Evolutionary conservation across 1,284 basidiomycete genomes (phyloP).

Genomic region (Waitea zeae): DNA sequence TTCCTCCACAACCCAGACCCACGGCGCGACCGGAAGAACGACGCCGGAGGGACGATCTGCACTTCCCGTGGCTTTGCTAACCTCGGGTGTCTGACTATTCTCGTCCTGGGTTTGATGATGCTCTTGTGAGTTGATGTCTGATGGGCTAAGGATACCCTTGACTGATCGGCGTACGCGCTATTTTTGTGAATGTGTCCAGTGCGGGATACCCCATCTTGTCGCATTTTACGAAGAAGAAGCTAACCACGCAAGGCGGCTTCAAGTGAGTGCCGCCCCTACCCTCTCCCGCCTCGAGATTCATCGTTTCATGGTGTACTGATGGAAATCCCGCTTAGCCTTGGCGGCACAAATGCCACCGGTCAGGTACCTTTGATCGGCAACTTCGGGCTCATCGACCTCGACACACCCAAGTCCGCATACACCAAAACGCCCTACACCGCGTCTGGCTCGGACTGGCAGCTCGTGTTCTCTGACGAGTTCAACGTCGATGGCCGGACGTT

Average conservation of each 20-base stretch:
- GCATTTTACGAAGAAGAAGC: slow-evolving; percentile 14
- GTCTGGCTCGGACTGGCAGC: slow-evolving; percentile 11
- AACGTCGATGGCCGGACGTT: slow-evolving; percentile 31
- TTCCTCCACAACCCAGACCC: slow-evolving; percentile 15
- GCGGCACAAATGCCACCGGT: slow-evolving; percentile 3
- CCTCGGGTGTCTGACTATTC: slow-evolving; percentile 21
- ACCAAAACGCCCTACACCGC: slow-evolving; percentile 16
- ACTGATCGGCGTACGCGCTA: background rate
- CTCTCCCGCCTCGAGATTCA: background rate
- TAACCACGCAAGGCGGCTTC: slow-evolving; percentile 13
- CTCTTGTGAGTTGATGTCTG: slow-evolving; percentile 7
- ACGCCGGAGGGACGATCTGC: slow-evolving; percentile 15
- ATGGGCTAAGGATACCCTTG: background rate
- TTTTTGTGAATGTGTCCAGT: slow-evolving; percentile 5
- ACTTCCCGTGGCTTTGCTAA: slow-evolving; percentile 19
- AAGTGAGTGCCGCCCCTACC: slow-evolving; percentile 15
- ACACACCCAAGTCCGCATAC: slow-evolving; percentile 32
- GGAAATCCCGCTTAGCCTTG: slow-evolving; percentile 1
- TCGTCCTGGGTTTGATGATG: slow-evolving; percentile 13
- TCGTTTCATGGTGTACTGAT: background rate
- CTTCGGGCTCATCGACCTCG: slow-evolving; percentile 53
- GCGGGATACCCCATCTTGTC: slow-evolving; percentile 29
- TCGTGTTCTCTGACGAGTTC: slow-evolving; percentile 43
- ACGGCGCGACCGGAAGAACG: slow-evolving; percentile 9
- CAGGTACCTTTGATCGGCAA: slow-evolving; percentile 11